Conservation (phyloP, 2,329 filamentous ascomycete genomes). For the Diaporthe batatas region DNA sequence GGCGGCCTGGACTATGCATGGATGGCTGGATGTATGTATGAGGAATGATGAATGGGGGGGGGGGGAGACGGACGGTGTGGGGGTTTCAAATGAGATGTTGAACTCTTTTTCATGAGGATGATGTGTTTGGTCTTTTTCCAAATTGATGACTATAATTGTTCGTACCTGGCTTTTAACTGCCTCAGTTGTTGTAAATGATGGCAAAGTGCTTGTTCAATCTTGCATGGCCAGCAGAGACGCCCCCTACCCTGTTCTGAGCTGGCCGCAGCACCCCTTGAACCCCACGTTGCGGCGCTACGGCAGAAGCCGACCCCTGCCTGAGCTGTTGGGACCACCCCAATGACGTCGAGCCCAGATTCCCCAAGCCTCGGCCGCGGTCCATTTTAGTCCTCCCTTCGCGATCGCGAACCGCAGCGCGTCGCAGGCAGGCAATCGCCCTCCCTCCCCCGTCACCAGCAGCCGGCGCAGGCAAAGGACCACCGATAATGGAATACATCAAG, state of each 20-base stretch:
- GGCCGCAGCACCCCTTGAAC: not conserved
- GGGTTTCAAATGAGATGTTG: slow-evolving; percentile 32
- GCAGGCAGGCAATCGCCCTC: too few species aligned
- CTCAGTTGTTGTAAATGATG: not conserved
- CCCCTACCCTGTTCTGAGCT: not conserved
- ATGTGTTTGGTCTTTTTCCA: not conserved
- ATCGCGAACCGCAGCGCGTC: not conserved
- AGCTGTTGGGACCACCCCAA: slow-evolving; percentile 27
- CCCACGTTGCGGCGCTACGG: not conserved
- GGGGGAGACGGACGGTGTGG: not conserved
- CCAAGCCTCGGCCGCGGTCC: not conserved
- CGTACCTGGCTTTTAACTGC: not conserved
- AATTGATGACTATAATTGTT: not conserved
- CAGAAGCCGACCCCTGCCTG: not conserved
- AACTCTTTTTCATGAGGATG: not conserved
- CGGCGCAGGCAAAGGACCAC: slow-evolving; percentile 7
- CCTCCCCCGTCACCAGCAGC: not conserved
- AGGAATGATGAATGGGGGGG: slow-evolving; percentile 14
- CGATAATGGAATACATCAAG: slow-evolving; percentile 38
- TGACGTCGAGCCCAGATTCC: slow-evolving; percentile 37
- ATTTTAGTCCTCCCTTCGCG: slow-evolving; percentile 11
- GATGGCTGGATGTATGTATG: slow-evolving; percentile 28
- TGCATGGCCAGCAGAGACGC: not conserved
- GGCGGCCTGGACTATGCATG: slow-evolving; percentile 25
- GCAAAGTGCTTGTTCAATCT: not conserved